Conservation (phyloP, 2,329 filamentous ascomycete species). For the Ascomycota sp. region DNA sequence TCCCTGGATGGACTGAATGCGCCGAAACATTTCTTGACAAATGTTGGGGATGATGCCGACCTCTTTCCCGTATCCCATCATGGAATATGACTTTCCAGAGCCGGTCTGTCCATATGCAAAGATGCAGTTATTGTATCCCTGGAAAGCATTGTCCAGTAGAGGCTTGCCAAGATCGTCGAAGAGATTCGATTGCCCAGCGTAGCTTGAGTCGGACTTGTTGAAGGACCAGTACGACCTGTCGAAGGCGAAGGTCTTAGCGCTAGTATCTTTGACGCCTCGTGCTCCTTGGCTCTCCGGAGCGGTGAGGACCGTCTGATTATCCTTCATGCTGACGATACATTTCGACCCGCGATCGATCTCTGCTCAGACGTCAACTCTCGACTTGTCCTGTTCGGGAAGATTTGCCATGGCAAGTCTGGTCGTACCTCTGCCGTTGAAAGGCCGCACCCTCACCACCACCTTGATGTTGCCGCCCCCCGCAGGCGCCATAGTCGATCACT, state of each 20-base stretch:
- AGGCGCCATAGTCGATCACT: conserved; percentile 16
- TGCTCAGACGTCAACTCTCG: conserved; percentile 18
- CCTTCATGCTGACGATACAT: conserved; percentile 97
- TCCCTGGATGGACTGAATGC: conserved; percentile 49
- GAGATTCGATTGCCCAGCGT: conserved; percentile 75
- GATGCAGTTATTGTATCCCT: conserved; percentile 98
- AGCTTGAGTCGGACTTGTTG: conserved; percentile 58
- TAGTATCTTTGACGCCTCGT: conserved; percentile 51
- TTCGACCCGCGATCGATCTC: conserved; percentile 79
- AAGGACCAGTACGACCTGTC: conserved; percentile 98
- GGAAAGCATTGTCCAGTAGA: conserved; percentile 90
- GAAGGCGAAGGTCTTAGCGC: conserved; percentile 77
- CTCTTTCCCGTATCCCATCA: conserved; percentile 98
- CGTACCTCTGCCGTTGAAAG: conserved; percentile 85
- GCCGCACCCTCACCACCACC: conserved; percentile 91
- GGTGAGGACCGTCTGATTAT: conserved; percentile 67
- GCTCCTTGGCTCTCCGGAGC: conserved; percentile 42
- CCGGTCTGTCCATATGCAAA: conserved; percentile 98
- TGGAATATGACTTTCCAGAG: conserved; percentile 96
- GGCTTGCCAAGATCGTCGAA: conserved; percentile 78
- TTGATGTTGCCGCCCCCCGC: conserved; percentile 91
- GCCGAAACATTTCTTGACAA: conserved; percentile 91
- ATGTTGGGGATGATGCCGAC: conserved; percentile 91
- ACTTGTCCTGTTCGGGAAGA: background rate
- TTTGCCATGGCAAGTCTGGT: background rate